These are phyloP conservation scores for Penicillium mononematosum DNA, from an alignment of 495 filamentous ascomycete species.

Conservation along the genomic window DNA sequence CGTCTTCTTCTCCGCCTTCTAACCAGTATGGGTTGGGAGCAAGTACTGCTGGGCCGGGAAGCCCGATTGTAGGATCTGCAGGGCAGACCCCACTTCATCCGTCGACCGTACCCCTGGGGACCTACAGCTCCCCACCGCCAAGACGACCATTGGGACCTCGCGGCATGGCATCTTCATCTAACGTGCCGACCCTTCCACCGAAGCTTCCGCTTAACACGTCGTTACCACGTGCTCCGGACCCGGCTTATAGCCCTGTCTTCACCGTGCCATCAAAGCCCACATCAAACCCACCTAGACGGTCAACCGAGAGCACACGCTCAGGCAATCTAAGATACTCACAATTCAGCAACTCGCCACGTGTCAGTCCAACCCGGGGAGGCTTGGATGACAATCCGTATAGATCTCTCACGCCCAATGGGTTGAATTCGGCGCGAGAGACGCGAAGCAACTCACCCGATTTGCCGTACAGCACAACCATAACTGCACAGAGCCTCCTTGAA, in stretches of 20 bases:
- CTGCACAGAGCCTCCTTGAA: constrained; percentile 61
- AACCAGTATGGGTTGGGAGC: constrained; percentile 34
- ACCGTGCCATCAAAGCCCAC: constrained; percentile 44
- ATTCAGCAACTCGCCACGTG: constrained; percentile 36
- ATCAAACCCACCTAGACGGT: constrained; percentile 51
- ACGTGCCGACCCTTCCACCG: constrained; percentile 48
- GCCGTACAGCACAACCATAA: constrained; percentile 62
- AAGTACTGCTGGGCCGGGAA: constrained; percentile 14
- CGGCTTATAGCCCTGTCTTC: constrained; percentile 75
- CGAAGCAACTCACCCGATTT: constrained; percentile 48
- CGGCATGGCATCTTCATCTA: constrained; percentile 51
- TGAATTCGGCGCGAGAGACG: constrained; percentile 31
- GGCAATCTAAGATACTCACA: constrained; percentile 41
- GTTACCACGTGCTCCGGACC: constrained; percentile 77
- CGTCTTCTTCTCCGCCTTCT: constrained; percentile 21
- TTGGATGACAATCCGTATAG: constrained; percentile 45
- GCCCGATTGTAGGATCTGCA: constrained; percentile 34
- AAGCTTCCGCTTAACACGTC: constrained; percentile 57
- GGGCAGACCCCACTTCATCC: constrained; percentile 32
- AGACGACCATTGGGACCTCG: constrained; percentile 53
- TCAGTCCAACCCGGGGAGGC: constrained; percentile 38
- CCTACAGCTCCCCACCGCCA: constrained; percentile 26
- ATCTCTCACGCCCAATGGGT: constrained; percentile 45
- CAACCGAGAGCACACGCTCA: constrained; percentile 41
- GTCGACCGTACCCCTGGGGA: constrained; percentile 21